Evolutionary conservation across 202 grass and related monocot genomes (phyloP).

Genomic region (Sporobolus alterniflorus): DNA sequence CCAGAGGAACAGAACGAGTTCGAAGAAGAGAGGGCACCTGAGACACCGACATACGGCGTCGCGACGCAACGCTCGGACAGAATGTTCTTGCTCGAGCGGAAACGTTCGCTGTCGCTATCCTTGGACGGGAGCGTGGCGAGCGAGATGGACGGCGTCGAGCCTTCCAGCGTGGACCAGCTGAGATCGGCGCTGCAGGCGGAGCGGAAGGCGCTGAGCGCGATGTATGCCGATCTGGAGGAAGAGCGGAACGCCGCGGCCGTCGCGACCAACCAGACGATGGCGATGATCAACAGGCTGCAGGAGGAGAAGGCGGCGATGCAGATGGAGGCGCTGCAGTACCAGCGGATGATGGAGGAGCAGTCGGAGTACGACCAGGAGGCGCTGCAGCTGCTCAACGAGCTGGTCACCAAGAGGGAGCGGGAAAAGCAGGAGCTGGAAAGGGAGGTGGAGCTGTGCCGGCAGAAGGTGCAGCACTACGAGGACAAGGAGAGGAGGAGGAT

Average conservation of each 20-base stretch:
- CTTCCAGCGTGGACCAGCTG: conserved; percentile 70
- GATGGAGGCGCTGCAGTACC: conserved; percentile 99
- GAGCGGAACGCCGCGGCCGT: conserved; percentile 90
- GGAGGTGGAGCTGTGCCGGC: conserved; percentile 66
- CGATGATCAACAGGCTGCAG: conserved; percentile 98
- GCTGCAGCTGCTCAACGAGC: conserved; percentile 87
- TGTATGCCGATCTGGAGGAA: conserved; percentile 94
- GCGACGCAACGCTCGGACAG: conserved; percentile 52
- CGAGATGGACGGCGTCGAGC: conserved; percentile 59
- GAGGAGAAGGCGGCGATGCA: conserved; percentile 99
- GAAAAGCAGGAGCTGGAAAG: conserved; percentile 94
- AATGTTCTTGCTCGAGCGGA: conserved; percentile 65
- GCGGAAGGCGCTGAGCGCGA: conserved; percentile 63
- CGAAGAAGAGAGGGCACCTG: conserved; percentile 65
- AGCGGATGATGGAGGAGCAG: conserved; percentile 98
- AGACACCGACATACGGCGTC: conserved; percentile 66
- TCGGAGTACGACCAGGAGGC: conserved; percentile 99
- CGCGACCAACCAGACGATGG: conserved; percentile 95
- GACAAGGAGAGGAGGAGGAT: conserved; percentile 60
- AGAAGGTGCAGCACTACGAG: conserved; percentile 71
- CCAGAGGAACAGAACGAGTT: conserved; percentile 42
- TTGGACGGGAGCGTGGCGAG: conserved; percentile 76
- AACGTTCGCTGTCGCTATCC: conserved; percentile 64
- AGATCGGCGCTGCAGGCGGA: conserved; percentile 60
- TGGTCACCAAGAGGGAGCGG: conserved; percentile 94